Conservation (phyloP, 2,329 filamentous ascomycete genomes). For the Zymoseptoria pseudotritici region DNA sequence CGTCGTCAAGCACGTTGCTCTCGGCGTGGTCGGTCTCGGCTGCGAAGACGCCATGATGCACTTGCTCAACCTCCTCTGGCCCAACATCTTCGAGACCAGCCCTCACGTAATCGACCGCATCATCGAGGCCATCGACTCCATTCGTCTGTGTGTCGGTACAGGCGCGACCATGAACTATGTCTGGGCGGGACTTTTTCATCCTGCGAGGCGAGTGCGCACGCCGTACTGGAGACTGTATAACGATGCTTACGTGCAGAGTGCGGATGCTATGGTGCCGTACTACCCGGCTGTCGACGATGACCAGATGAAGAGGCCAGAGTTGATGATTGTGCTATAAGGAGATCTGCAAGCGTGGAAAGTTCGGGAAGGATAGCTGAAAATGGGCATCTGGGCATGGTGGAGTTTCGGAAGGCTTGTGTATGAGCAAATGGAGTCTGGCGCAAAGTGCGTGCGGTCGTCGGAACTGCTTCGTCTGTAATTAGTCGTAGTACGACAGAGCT, state of each 20-base stretch:
- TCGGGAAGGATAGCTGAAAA: not conserved
- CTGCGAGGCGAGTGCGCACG: constrained; percentile 83
- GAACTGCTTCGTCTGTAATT: not conserved
- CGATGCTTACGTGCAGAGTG: constrained; percentile 87
- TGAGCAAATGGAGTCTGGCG: not conserved
- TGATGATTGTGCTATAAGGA: constrained; percentile 17
- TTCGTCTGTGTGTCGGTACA: constrained; percentile 85
- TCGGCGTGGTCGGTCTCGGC: constrained; percentile 93
- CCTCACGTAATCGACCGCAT: constrained; percentile 98
- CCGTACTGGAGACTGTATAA: constrained; percentile 98
- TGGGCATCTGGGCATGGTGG: not conserved
- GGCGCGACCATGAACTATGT: constrained; percentile 96
- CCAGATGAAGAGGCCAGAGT: constrained; percentile 58
- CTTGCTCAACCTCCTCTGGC: constrained; percentile 89
- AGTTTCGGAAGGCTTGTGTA: not conserved
- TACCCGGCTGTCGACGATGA: constrained; percentile 84
- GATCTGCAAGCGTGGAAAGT: not conserved
- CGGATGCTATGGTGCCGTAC: constrained; percentile 93
- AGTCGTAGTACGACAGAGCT: not conserved
- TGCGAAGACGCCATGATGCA: constrained; percentile 99
- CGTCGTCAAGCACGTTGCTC: constrained; percentile 94
- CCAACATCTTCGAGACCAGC: constrained; percentile 95
- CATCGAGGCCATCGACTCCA: constrained; percentile 92
- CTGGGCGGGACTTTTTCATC: constrained; percentile 95
- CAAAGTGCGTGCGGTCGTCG: not conserved